phyloP scores from a whole-genome alignment of 2,329 filamentous ascomycete genomes.

The Tolypocladium sp. region DNA sequence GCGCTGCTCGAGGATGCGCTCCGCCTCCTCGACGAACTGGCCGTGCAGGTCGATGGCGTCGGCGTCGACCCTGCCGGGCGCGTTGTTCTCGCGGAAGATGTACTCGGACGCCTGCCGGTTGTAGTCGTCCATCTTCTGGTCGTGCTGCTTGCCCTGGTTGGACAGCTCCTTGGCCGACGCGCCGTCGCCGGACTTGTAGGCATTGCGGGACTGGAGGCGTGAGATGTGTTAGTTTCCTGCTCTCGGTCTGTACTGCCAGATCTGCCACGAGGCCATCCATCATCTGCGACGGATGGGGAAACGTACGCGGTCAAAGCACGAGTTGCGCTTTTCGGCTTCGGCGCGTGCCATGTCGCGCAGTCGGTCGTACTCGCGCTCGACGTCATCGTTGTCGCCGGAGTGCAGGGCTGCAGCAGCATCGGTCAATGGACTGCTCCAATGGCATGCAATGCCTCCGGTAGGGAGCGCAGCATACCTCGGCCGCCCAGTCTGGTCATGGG shows the following conservation, averaged over 20 bases:
- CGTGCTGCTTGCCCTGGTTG: conserved; percentile 78
- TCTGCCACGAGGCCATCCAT: neutral
- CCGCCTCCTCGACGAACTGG: conserved; percentile 89
- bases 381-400: conserved; percentile 54
- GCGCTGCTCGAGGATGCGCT: conserved; percentile 77
- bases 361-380: conserved; percentile 85
- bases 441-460: neutral
- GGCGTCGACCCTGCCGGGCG: conserved; percentile 57
- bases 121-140: conserved; percentile 74
- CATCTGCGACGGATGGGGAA: conserved; percentile 2
- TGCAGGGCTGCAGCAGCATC: conserved; percentile 54
- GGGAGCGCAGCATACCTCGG: conserved; percentile 23
- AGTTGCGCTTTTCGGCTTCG: conserved; percentile 69
- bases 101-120: conserved; percentile 87
- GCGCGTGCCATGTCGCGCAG: conserved; percentile 73
- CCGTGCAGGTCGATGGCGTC: conserved; percentile 95
- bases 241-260: neutral
- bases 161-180: conserved; percentile 74
- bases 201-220: conserved; percentile 55
- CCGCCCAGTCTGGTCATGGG: conserved; percentile 30
- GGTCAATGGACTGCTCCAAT: conserved; percentile 1
- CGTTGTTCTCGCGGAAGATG: conserved; percentile 95
- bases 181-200: conserved; percentile 77
- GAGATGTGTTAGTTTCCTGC: neutral
- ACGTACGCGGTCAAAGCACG: conserved; percentile 64